Evolutionary conservation across 2,329 filamentous ascomycete species (phyloP).

Genomic region (Colletotrichum chrysophilum): DNA sequence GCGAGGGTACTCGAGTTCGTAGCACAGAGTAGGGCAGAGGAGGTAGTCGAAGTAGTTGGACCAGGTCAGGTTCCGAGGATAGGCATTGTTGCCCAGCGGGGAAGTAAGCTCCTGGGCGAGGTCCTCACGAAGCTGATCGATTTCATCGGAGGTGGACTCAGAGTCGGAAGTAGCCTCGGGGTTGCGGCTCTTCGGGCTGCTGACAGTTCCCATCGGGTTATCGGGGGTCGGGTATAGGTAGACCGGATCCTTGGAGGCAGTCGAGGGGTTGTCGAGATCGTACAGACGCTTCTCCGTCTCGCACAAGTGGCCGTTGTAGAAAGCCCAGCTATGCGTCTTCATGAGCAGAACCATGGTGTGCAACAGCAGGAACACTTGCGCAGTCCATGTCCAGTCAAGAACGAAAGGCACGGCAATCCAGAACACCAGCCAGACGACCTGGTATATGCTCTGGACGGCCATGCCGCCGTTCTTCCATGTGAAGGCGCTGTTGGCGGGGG

Average conservation of each 20-base stretch:
- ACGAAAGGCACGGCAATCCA: constrained; percentile 89
- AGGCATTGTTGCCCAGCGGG: constrained; percentile 86
- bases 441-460: constrained; percentile 81
- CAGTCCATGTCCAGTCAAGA: constrained; percentile 93
- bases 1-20: constrained; percentile 95
- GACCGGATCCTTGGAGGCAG: constrained; percentile 64
- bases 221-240: constrained; percentile 76
- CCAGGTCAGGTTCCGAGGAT: constrained; percentile 85
- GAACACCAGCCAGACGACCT: constrained; percentile 77
- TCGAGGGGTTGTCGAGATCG: constrained; percentile 75
- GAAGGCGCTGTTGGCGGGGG: constrained; percentile 55
- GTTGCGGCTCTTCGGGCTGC: constrained; percentile 19
- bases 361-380: constrained; percentile 91
- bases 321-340: constrained; percentile 99
- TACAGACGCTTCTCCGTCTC: constrained; percentile 83
- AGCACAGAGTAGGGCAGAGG: constrained; percentile 93
- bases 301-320: constrained; percentile 95
- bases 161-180: constrained; percentile 27
- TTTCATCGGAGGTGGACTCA: constrained; percentile 46
- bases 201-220: constrained; percentile 49
- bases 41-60: constrained; percentile 86
- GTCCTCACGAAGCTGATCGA: constrained; percentile 79
- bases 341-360: constrained; percentile 92
- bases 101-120: constrained; percentile 91
- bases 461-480: constrained; percentile 83